Evolutionary conservation across 2,329 filamentous ascomycete genomes (phyloP), one percentile per base, ranked within the genome.

Genomic region (Talaromyces sp.): DNA sequence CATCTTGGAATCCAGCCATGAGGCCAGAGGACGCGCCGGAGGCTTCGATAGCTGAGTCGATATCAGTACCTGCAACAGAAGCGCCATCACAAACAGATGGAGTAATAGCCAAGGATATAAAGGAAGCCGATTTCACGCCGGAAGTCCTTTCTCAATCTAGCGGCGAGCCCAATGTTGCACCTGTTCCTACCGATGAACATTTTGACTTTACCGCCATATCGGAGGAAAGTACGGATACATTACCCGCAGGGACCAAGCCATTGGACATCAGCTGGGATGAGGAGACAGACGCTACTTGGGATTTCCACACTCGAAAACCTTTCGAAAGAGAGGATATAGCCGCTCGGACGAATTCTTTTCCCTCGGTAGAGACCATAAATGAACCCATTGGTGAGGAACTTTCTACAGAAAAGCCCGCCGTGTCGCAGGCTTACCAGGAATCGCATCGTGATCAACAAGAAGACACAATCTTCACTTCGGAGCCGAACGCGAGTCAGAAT

Each of bases 1-100:
- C 78, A 60, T 79, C 80, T 21, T 86, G 84, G 84, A 82, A 86
- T 76, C 83, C 84, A 50, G 83, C 84, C 21, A 72, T 83, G 64
- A 75, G 81, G 69, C 78, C 80, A 40, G 78, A 84, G 25, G 65
- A 69, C 46, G 63, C 70, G 60, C 64, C 67, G 46, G 39, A 58
- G 50, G 35, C 66, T 18, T 58, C 61, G 59, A 58, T 65, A 46
- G 64, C 66, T 33, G 60, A 65, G 50, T 54, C 68, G 40, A 65
- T 50, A n/a, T 40, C 66, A 64, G 56, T 60, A 37, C 61, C 66
- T 55, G 59, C 66, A 40, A 57, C 65, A n/a, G 60, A 65, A 39
- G 23, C 66, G 31, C 60, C 64, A 39, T 65, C 67, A 48, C 23
- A 56, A 16, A 33, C 28, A 28, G 55, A 54, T 18, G 40, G 59